Base-by-base conservation (phyloP, 2,329 filamentous ascomycete genomes). In the Meredithiella fracta region DNA sequence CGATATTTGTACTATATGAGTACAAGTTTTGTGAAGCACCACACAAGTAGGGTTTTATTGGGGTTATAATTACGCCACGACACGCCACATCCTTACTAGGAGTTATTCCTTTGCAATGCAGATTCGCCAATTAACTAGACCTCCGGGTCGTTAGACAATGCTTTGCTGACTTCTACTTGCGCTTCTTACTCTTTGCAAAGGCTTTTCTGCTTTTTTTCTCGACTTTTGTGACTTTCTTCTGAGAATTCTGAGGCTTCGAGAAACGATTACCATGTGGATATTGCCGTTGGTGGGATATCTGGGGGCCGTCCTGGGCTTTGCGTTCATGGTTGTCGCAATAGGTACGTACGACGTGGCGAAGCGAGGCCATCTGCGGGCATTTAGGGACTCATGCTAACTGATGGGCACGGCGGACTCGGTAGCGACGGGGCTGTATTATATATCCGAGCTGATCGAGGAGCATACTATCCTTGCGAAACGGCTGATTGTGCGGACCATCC, bases 401-500 rank as follows among this genome's bases (percentile, higher is more conserved):
- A n/a, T n/a, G n/a, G n/a, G n/a, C n/a, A n/a, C n/a, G n/a, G n/a
- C 20, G 53, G 31, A 37, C 22, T 59, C 51, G 64, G 87, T n/a
- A 61, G 92, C 92, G 40, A 96, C 89, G n/a, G 92, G 92, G 38
- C 81, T 98, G 25, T 98, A 98, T 73, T 98, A 98, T 68, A 83
- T 98, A 55, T 96, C 91, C 23, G 92, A 98, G 69, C 82, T 97
- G 14, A 92, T 98, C 59, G 92, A 98, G 71, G 92, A 98, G 69
- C 91, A 98, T 67, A 96, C 91, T 3, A 91, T 97, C 9, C 70
- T 94, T 60, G 86, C 90, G 11, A 94, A 94, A 67, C 86, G 84
- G 57, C 73, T 96, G n/a, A 75, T 98, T 54, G 85, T 79, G 34
- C 82, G 80, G 44, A 74, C 97, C 56, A 96, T 97, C 64, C 95